Percentiles rank a stretch among this genome's conserved stretches.
Conservation (phyloP, 345 rosid genomes). For the Gossypium turneri region DNA sequence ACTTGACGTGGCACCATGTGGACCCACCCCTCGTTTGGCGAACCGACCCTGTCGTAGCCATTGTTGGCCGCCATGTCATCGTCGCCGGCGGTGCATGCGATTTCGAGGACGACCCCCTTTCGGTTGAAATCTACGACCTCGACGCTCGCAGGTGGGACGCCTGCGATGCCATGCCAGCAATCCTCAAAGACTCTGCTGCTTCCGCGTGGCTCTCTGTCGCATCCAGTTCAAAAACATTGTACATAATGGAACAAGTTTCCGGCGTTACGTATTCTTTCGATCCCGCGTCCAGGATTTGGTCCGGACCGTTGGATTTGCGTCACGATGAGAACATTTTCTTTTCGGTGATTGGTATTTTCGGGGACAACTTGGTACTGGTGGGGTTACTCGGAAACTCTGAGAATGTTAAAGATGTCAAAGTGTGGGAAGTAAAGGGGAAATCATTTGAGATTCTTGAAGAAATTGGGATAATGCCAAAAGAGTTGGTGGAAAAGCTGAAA, state of each 20-base stretch:
- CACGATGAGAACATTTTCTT: constrained; percentile 26
- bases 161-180: constrained; percentile 54
- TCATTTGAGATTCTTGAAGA: constrained; percentile 23
- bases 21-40: constrained; percentile 55
- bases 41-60: constrained; percentile 61
- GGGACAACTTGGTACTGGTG: constrained; percentile 38
- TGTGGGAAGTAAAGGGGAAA: constrained; percentile 44
- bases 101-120: constrained; percentile 67
- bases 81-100: constrained; percentile 63
- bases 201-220: constrained; percentile 66
- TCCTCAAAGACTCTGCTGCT: constrained; percentile 46
- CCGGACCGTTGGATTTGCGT: constrained; percentile 40
- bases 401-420: constrained; percentile 33
- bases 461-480: constrained; percentile 50
- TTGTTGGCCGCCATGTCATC: constrained; percentile 40
- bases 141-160: constrained; percentile 42
- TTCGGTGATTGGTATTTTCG: constrained; percentile 32
- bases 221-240: constrained; percentile 28
- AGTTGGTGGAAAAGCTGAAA: constrained; percentile 35
- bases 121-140: constrained; percentile 57
- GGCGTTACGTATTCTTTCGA: constrained; percentile 48
- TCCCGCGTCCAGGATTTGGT: constrained; percentile 49
- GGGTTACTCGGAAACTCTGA: constrained; percentile 39
- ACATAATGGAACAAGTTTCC: constrained; percentile 49
- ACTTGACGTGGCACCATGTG: constrained; percentile 58